Base-by-base conservation (phyloP, 2,329 filamentous ascomycete genomes). In the Ceratocystis destructans region DNA sequence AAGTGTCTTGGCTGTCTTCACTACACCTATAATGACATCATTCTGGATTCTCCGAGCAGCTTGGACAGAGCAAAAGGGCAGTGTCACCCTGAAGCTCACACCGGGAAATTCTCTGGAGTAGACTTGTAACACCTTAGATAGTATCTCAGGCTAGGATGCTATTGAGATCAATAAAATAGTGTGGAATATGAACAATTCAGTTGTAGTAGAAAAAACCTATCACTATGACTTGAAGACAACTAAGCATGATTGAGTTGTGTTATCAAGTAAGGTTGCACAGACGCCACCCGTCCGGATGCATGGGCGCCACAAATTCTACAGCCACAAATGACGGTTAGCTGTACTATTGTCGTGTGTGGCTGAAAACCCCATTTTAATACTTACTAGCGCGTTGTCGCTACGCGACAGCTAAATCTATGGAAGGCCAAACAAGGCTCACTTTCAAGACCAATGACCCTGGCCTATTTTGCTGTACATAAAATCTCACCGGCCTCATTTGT, bases 31-130 rank as follows among this genome's bases (percentile, higher is more conserved):
- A 7, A 79, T 81, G 73, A 78, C 77, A 45, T 70, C 75, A 22
- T 80, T 81, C 68, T 83, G 80, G 81, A 73, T 83, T 46, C 71
- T 78, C 61, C 76, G 78, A 66, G 79, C 77, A 8, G 80, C 79
- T 4, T 67, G 66, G 66, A 57, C 57, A 17, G n/a, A 20, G 48
- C 45, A 67, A 28, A 37, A 28, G 15, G 44, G 31, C 15, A n/a
- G 28, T 59, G 15, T 59, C 10, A 10, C 55, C 2, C 55, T n/a
- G 8, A 37, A 20, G 28, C 28, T 10, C 33, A 25, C 6, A 2
- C 20, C 12, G 17, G 55, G 28, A 25, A 59, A 37, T 59, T 31
- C 55, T 33, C 15, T 37, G 8, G 28, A 59, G 15, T 31, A 25
- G 1, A 59, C n/a, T 28, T n/a, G 15, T n/a, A 10, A 17, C 17